phyloP scores from a whole-genome alignment of 306 rosid species.

The Castanospermum australe region DNA sequence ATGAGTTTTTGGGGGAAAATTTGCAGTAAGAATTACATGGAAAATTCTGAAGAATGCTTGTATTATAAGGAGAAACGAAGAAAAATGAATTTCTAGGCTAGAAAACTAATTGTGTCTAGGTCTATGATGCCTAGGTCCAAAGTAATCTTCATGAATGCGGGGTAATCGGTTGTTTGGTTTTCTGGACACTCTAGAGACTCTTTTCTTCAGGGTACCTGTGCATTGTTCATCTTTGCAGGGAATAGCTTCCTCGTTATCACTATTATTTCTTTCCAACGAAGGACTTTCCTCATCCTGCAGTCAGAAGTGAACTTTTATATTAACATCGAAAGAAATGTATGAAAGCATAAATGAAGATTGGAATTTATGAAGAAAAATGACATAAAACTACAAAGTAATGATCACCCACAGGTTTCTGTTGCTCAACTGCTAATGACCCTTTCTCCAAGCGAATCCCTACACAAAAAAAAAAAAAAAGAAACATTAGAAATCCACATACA shows the following conservation, averaged over 20 bases:
- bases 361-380: background rate
- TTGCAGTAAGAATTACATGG: background rate
- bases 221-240: constrained; percentile 34
- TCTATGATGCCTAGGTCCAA: constrained; percentile 60
- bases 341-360: background rate
- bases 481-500: background rate
- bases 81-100: background rate
- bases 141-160: constrained; percentile 61
- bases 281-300: constrained; percentile 40
- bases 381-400: background rate
- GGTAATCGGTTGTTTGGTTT: constrained; percentile 47
- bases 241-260: constrained; percentile 17
- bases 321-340: background rate
- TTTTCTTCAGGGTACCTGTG: constrained; percentile 53
- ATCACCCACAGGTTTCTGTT: constrained; percentile 42
- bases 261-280: constrained; percentile 3
- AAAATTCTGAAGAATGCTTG: constrained; percentile 10
- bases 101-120: constrained; percentile 45
- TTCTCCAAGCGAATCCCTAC: constrained; percentile 68
- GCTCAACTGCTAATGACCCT: constrained; percentile 26
- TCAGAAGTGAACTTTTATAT: background rate
- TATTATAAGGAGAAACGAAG: background rate
- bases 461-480: constrained; percentile 9
- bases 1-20: background rate
- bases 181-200: constrained; percentile 42